Evolutionary conservation across 495 filamentous ascomycete genomes (phyloP).

Genomic region (Lasiosphaeria ovina): DNA sequence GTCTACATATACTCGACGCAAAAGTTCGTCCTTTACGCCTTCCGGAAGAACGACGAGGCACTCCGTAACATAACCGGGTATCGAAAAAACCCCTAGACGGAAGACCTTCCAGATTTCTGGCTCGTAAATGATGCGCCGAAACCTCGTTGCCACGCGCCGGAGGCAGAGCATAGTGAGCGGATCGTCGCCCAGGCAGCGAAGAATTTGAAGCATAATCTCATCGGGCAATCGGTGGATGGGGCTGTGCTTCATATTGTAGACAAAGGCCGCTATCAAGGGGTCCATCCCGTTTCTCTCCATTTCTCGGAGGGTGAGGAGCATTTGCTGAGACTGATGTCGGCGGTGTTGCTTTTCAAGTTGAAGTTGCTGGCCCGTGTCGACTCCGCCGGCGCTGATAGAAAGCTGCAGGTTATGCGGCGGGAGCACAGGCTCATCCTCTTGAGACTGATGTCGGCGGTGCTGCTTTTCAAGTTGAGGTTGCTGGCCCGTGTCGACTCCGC

Average conservation of each 20-base stretch:
- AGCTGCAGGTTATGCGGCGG: too few species aligned
- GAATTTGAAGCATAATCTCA: constrained; percentile 11
- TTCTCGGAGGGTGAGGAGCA: constrained; percentile 12
- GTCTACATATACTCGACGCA: constrained; percentile 16
- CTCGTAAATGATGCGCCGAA: constrained; percentile 14
- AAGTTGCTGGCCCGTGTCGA: too few species aligned
- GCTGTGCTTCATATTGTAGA: constrained; percentile 11
- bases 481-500: too few species aligned
- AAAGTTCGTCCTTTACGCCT: constrained; percentile 11
- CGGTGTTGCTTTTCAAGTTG: too few species aligned
- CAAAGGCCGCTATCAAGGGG: constrained; percentile 16
- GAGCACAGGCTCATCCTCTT: too few species aligned
- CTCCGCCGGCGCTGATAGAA: too few species aligned
- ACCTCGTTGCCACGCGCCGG: constrained; percentile 13
- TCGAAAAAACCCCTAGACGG: too few species aligned
- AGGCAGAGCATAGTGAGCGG: constrained; percentile 10
- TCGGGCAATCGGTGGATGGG: constrained; percentile 11
- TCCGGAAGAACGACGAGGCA: background rate
- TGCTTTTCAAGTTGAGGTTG: too few species aligned
- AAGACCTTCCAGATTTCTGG: constrained; percentile 10
- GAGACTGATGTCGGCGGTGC: too few species aligned
- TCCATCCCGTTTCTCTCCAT: constrained; percentile 7
- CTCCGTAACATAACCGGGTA: too few species aligned
- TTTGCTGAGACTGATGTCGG: background rate
- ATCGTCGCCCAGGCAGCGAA: constrained; percentile 9